Conservation (phyloP, 306 rosid genomes). For the Pyrus pyrifolia region DNA sequence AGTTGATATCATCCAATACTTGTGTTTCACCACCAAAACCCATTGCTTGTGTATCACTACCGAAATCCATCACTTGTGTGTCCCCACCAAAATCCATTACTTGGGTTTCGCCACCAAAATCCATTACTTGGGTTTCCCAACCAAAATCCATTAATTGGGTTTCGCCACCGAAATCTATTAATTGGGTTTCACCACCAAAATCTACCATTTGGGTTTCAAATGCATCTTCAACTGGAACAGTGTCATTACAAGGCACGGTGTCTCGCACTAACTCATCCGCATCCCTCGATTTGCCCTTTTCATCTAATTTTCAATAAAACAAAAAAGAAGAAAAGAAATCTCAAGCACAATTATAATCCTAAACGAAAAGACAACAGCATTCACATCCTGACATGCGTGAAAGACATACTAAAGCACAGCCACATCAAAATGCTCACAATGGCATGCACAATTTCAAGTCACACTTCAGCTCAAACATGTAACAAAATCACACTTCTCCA, state of each 20-base stretch:
- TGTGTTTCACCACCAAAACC: constrained; percentile 37
- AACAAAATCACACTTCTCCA: background rate
- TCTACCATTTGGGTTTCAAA: constrained; percentile 38
- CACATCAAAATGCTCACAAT: background rate
- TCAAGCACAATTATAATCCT: background rate
- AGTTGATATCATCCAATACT: constrained; percentile 35
- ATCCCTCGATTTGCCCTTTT: constrained; percentile 10
- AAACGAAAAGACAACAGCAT: background rate
- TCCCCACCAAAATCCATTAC: background rate
- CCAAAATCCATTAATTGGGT: constrained; percentile 41
- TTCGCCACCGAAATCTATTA: constrained; percentile 29
- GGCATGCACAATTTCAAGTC: background rate
- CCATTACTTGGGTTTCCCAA: background rate
- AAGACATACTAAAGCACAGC: background rate
- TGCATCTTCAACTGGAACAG: constrained; percentile 14
- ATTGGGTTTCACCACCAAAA: constrained; percentile 57
- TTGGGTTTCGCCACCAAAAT: constrained; percentile 30
- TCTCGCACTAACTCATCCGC: constrained; percentile 24
- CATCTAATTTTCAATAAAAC: constrained; percentile 23
- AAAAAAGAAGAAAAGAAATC: background rate
- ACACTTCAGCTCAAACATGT: background rate
- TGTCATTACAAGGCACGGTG: constrained; percentile 29
- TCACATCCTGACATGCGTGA: background rate
- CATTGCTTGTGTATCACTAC: constrained; percentile 25
- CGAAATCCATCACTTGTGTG: background rate